These are phyloP conservation scores for Trametes versicolor DNA, from an alignment of 1,284 basidiomycete genomes.

Conservation along the genomic window DNA sequence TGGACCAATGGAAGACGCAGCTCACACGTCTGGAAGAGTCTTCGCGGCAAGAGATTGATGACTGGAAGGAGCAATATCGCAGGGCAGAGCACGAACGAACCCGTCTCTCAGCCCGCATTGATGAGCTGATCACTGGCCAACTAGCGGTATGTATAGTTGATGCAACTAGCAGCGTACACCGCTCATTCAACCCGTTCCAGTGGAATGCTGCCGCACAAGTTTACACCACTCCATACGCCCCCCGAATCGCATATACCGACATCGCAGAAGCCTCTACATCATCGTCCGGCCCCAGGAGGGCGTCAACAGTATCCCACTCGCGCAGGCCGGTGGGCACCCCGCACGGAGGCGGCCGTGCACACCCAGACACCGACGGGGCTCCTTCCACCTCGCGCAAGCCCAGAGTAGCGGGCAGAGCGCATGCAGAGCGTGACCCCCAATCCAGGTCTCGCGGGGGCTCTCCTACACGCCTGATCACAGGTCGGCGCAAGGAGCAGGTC, in stretches of 20 bases:
- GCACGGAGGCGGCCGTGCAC: slow-evolving; percentile 11
- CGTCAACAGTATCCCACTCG: slow-evolving; percentile 36
- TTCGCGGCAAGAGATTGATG: slow-evolving; percentile 55
- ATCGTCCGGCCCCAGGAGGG: slow-evolving; percentile 37
- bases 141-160: slow-evolving; percentile 40
- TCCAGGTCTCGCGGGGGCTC: slow-evolving; percentile 12
- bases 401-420: slow-evolving; percentile 3
- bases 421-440: slow-evolving; percentile 4
- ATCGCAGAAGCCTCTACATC: slow-evolving; percentile 35
- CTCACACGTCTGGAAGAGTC: slow-evolving; percentile 61
- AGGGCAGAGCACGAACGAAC: slow-evolving; percentile 72
- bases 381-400: slow-evolving; percentile 20
- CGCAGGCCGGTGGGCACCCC: slow-evolving; percentile 24
- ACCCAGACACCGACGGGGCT: slow-evolving; percentile 11
- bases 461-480: slow-evolving; percentile 2
- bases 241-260: slow-evolving; percentile 32
- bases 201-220: slow-evolving; percentile 33
- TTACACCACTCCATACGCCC: slow-evolving; percentile 34
- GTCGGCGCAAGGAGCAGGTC: slow-evolving; percentile 22
- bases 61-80: slow-evolving; percentile 79
- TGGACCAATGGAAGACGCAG: slow-evolving; percentile 75
- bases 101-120: slow-evolving; percentile 60
- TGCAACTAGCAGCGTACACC: background rate
- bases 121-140: slow-evolving; percentile 63
- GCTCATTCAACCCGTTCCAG: slow-evolving; percentile 2